These are phyloP conservation scores for Penicillium cosmopolitanum DNA, from an alignment of 495 filamentous ascomycete species.

Conservation along the genomic window DNA sequence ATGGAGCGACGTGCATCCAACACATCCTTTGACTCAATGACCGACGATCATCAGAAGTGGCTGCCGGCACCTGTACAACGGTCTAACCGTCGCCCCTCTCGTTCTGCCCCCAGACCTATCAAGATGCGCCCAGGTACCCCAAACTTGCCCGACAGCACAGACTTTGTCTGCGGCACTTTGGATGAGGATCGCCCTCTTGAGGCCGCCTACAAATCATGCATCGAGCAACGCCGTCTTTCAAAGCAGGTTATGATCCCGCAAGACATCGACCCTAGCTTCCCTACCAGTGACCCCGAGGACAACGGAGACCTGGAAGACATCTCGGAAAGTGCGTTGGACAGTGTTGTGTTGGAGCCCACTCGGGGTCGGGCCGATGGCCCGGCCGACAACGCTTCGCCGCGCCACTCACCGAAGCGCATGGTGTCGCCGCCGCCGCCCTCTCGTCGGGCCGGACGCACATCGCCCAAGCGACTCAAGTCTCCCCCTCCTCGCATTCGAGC, in stretches of 20 bases:
- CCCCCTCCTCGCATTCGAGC: slow-evolving; percentile 46
- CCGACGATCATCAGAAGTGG: slow-evolving; percentile 45
- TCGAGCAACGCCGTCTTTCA: slow-evolving; percentile 76
- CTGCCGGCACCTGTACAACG: slow-evolving; percentile 35
- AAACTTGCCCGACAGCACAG: slow-evolving; percentile 92
- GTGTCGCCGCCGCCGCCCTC: slow-evolving; percentile 65
- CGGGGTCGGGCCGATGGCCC: slow-evolving; percentile 40
- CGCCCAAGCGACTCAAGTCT: slow-evolving; percentile 67
- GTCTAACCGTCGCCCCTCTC: slow-evolving; percentile 31
- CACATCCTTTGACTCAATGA: slow-evolving; percentile 67
- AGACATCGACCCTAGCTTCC: slow-evolving; percentile 97
- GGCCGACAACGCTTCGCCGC: slow-evolving; percentile 36
- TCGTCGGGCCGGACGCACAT: slow-evolving; percentile 65
- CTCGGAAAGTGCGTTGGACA: slow-evolving; percentile 52
- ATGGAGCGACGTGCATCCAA: slow-evolving; percentile 57
- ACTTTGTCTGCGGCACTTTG: slow-evolving; percentile 96
- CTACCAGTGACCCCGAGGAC: slow-evolving; percentile 88
- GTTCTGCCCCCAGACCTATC: slow-evolving; percentile 38
- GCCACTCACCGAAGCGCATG: slow-evolving; percentile 48
- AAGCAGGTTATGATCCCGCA: slow-evolving; percentile 83
- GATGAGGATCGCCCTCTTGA: slow-evolving; percentile 96
- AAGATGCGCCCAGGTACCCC: slow-evolving; percentile 73
- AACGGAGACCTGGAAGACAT: slow-evolving; percentile 72
- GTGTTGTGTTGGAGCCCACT: slow-evolving; percentile 32
- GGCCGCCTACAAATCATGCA: slow-evolving; percentile 83